Base-by-base conservation (phyloP, 768 basidiomycete genomes). In the Podaxis sp. region DNA sequence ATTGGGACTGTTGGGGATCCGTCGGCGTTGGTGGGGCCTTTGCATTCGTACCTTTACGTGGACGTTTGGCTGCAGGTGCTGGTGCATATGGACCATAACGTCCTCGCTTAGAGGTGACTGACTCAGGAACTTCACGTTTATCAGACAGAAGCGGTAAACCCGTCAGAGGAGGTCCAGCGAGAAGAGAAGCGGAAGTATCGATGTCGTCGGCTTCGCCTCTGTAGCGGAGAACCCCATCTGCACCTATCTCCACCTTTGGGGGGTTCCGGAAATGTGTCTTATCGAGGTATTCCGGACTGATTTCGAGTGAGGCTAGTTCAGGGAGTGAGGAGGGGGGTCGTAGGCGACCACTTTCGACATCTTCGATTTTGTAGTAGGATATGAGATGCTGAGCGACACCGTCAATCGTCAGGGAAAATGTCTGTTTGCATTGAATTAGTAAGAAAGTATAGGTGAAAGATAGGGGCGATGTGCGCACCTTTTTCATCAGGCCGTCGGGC, bases 401-500 rank as follows among this genome's bases (percentile, higher is more conserved):
- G 60, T 82, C 82, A 63, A 95, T 93, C 22, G 88, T 88, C 61
- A 97, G 79, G 11, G 95, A 96, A 73, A 97, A 95, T 8, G 95
- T 96, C 95, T 96, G 72, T 30, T 59, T 26, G 58, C 33, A 66
- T 56, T 59, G 56, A 58, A 15, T 63, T 57, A 48, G 52, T 59
- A 17, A 39, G 49, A 40, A 54, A 40, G 53, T 2, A 9, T 33
- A 36, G 53, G 22, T 52, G 19, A 54, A 44, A 52, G 17, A 64
- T 48, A 46, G 57, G 59, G 57, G 52, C 52, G 56, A 44, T 51
- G 33, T 39, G 40, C 85, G 68, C 51, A 95, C 96, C 87, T 98
- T 97, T 82, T 99, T 99, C 87, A 98, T 94, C 74, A 99, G 84
- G 6, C 96, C 96, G 62, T 94, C 90, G 0, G 82, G 74, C 72